Conservation (phyloP, 495 filamentous ascomycete genomes). For the Podospora didyma region DNA sequence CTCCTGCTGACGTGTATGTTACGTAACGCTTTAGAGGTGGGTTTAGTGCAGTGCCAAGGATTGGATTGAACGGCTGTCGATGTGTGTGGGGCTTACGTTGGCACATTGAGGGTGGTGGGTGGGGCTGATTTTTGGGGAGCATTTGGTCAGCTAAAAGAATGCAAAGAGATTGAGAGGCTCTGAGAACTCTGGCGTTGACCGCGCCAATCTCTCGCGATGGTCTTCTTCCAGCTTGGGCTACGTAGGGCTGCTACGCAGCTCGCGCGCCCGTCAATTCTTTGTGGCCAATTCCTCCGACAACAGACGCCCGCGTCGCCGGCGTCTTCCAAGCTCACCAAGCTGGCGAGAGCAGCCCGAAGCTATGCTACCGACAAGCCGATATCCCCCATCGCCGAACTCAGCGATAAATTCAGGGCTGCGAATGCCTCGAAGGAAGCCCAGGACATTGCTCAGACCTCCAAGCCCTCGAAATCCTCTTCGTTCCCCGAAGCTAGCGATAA, state of each 20-base stretch:
- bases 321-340: conserved; percentile 12
- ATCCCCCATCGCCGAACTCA: conserved; percentile 2
- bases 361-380: conserved; percentile 13
- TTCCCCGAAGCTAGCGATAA: conserved; percentile 74
- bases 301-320: conserved; percentile 26
- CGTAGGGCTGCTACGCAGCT: conserved; percentile 51
- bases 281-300: conserved; percentile 58
- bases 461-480: conserved; percentile 23
- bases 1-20: too few relatives aligned
- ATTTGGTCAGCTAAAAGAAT: too few relatives aligned
- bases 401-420: not conserved
- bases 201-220: conserved; percentile 36
- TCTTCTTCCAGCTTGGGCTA: conserved; percentile 45
- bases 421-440: conserved; percentile 2
- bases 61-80: too few relatives aligned
- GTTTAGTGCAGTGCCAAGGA: too few relatives aligned
- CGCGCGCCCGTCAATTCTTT: conserved; percentile 54
- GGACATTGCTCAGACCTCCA: too few relatives aligned
- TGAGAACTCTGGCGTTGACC: too few relatives aligned
- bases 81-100: too few relatives aligned
- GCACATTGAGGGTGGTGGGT: too few relatives aligned
- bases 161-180: too few relatives aligned
- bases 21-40: too few relatives aligned
- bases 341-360: conserved; percentile 14
- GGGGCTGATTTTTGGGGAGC: too few relatives aligned